phyloP scores from a whole-genome alignment of 805 yeast species.

The Zygosaccharomyces gambellarensis region DNA sequence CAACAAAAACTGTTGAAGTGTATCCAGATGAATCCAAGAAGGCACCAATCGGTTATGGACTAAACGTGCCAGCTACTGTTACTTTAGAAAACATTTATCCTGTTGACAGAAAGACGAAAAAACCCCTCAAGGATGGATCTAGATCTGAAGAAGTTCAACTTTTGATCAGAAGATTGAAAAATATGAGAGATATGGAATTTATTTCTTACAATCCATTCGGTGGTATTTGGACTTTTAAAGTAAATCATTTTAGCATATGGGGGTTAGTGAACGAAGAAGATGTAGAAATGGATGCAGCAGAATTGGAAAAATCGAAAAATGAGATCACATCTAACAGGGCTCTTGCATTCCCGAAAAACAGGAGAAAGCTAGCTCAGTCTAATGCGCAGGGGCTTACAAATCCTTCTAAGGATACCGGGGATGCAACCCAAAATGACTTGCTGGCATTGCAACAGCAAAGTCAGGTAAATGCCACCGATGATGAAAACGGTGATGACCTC shows the following conservation, averaged over 20 bases:
- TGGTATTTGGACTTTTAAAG: conserved; percentile 74
- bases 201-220: conserved; percentile 72
- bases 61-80: conserved; percentile 73
- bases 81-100: conserved; percentile 62
- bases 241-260: conserved; percentile 92
- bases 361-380: conserved; percentile 14
- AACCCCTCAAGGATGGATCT: conserved; percentile 29
- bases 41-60: conserved; percentile 62
- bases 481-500: conserved; percentile 21
- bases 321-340: conserved; percentile 3
- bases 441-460: conserved; percentile 9
- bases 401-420: conserved; percentile 2
- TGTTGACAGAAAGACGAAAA: conserved; percentile 29
- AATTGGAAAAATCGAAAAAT: conserved; percentile 27
- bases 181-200: conserved; percentile 66
- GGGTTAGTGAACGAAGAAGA: conserved; percentile 71
- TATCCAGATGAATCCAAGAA: conserved; percentile 51
- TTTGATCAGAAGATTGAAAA: conserved; percentile 48
- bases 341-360: conserved; percentile 7
- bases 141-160: conserved; percentile 41
- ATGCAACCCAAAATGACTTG: conserved; percentile 8
- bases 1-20: conserved; percentile 50
- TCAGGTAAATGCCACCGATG: conserved; percentile 2
- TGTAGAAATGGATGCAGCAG: conserved; percentile 50
- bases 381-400: neutral